Percentiles rank a stretch among this genome's conserved stretches.
Evolutionary conservation across 805 yeast genomes (phyloP).

Genomic region (Yarrowia deformans): DNA sequence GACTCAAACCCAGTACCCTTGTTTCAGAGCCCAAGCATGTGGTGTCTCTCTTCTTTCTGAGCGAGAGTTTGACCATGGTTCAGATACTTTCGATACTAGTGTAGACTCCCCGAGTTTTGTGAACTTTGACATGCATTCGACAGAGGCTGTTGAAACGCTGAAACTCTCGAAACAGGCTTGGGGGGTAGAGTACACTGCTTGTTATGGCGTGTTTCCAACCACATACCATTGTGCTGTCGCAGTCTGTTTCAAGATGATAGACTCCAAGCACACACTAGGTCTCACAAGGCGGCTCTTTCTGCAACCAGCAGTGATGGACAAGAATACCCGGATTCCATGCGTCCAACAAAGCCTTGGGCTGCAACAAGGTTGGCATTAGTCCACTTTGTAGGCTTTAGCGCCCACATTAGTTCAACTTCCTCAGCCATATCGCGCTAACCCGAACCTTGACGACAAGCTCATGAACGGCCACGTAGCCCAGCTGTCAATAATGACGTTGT

Average conservation of each 20-base stretch:
- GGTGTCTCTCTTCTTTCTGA: neutral
- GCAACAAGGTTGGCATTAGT: neutral
- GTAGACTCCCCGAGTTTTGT: neutral
- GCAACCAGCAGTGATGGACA: neutral
- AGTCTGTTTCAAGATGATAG: too few relatives aligned
- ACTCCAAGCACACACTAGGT: too few relatives aligned
- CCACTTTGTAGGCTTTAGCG: neutral
- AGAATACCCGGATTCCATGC: slow-evolving; percentile 3
- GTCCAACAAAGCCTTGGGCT: neutral
- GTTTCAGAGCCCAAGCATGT: neutral
- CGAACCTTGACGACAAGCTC: neutral
- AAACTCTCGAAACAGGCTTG: neutral
- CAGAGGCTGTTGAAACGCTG: slow-evolving; percentile 10
- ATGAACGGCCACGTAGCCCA: slow-evolving; percentile 9
- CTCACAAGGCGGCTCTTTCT: too few relatives aligned
- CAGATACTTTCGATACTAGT: neutral
- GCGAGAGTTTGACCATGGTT: neutral
- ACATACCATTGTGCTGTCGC: too few relatives aligned
- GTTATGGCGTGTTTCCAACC: neutral
- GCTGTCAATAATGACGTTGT: neutral
- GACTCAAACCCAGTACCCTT: too few relatives aligned
- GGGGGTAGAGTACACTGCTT: neutral
- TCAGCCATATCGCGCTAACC: neutral
- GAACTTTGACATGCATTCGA: slow-evolving; percentile 4
- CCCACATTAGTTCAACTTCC: neutral